Base-by-base conservation (phyloP, 2,329 filamentous ascomycete species). In the Cercospora berteroae region DNA sequence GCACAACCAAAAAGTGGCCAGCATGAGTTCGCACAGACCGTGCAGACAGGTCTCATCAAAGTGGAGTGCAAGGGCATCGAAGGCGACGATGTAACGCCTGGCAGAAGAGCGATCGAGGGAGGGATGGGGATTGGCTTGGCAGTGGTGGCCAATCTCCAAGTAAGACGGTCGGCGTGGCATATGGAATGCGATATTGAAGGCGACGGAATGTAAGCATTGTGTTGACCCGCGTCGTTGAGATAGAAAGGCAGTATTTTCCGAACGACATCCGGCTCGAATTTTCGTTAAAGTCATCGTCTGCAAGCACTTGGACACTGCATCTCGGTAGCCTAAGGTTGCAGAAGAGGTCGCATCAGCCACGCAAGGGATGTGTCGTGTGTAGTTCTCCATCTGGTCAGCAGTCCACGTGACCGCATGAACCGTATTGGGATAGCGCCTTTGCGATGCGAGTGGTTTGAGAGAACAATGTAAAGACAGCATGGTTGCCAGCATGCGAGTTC, bases 171-270 rank as follows among this genome's bases (percentile, higher is more conserved):
- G 29, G 55, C 59, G 58, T 68, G 39, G 66, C 31, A 64, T 64
- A 64, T 67, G 73, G 74, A 75, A 75, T 75, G 73, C 65, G 64
- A 58, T 60, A 66, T 66, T 63, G 56, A 50, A 60, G 65, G 70
- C 69, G 60, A 60, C 65, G 72, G 73, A 74, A 75, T 75, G 73
- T 68, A 67, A 69, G 69, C 72, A 75, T 73, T 72, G 70, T 74
- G 65, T 58, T 64, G 55, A 33, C 56, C 59, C 66, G 69, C 64
- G 69, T 68, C 52, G 64, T 58, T 33, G 25, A 62, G 23, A 33
- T 63, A 64, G 60, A 60, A 58, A 59, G 63, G 58, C 57, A 65
- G 36, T 50, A 52, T 60, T 42, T 64, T 60, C 66, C 62, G 60
- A 61, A 31, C 62, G 27, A 58, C 63, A n/a, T 59, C 63, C 66